Percentiles rank a stretch among this genome's conserved stretches.
Conservation (phyloP, 768 basidiomycete genomes). For the Psilocybe cubensis region DNA sequence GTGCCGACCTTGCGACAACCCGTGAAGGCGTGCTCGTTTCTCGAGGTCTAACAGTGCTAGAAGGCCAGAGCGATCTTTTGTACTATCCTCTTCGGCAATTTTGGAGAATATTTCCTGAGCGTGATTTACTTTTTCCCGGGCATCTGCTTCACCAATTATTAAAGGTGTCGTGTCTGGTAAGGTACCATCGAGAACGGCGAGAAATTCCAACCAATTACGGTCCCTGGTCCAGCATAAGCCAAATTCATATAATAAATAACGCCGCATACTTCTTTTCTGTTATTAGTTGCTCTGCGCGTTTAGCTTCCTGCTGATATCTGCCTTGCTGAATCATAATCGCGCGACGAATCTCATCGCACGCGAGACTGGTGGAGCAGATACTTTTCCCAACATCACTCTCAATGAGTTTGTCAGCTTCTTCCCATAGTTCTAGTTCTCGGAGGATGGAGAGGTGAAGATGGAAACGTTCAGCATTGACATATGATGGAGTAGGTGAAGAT, state of each 20-base stretch:
- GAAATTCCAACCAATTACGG: constrained; percentile 86
- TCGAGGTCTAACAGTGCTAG: constrained; percentile 81
- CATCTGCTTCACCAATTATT: constrained; percentile 24
- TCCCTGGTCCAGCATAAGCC: constrained; percentile 46
- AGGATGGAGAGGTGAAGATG: constrained; percentile 76
- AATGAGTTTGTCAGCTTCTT: constrained; percentile 72
- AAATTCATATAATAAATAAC: background rate
- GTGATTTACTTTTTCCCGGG: constrained; percentile 37
- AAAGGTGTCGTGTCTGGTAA: constrained; percentile 45
- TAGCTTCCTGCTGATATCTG: constrained; percentile 61
- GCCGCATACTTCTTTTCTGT: constrained; percentile 57
- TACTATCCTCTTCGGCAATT: constrained; percentile 67
- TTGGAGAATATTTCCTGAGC: constrained; percentile 54
- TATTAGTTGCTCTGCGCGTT: constrained; percentile 61
- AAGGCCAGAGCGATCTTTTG: constrained; percentile 72
- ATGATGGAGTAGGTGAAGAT: constrained; percentile 65
- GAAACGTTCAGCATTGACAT: constrained; percentile 74
- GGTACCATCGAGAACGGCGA: constrained; percentile 71
- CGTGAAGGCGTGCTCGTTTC: constrained; percentile 53
- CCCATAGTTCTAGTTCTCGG: constrained; percentile 65
- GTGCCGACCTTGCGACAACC: constrained; percentile 48
- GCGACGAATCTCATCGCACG: constrained; percentile 75
- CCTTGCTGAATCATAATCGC: constrained; percentile 68
- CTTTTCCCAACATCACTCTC: constrained; percentile 68
- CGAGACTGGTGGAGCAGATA: constrained; percentile 71